Evolutionary conservation across 73 alveolate genomes (phyloP), one percentile per base, ranked within the genome.

Genomic region (Uronychia binucleata): DNA sequence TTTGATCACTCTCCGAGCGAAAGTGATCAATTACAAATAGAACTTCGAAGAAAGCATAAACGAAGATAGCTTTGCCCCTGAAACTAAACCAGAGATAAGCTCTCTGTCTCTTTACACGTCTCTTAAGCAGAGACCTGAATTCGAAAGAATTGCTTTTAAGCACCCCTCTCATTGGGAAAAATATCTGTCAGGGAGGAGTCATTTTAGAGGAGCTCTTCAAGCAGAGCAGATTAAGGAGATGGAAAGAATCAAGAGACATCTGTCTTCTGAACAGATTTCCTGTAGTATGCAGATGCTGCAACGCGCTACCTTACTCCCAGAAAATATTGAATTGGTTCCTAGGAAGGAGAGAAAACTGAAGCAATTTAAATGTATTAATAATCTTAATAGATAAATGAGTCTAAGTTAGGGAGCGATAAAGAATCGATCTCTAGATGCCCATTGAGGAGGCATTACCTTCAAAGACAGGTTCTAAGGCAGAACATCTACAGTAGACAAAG

Each of bases 381-480:
- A 5, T 46, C 19, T 46, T 11, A 11, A 46, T 46, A 46, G n/a
- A n/a, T n/a, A 46, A 46, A 46, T 46, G 67, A 46, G 67, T 46
- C 67, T 46, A 46, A 46, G 5, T 19, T 46, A 46, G 19, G 5
- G n/a, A 19, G 67, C 67, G n/a, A 11, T 11, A 19, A 46, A 46
- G 67, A 46, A 46, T 5, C n/a, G n/a, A 11, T 19, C 67, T 46
- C n/a, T 11, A 46, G 19, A 46, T 19, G 19, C 67, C n/a, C 19
- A 5, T 46, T 46, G 19, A 46, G 19, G 67, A 19, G 5, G n/a
- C n/a, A 46, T 46, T 19, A 46, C 74, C 33, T 83, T 83, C 80
- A n/a, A 83, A 76, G 90, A 83, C 13, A 31, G 90, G 74, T 83
- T 83, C 60, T 75, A 83, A 31, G 90, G 90, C 25, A 74, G 46